phyloP scores from a whole-genome alignment of 2,329 filamentous ascomycete species.

The Ustulina deusta region DNA sequence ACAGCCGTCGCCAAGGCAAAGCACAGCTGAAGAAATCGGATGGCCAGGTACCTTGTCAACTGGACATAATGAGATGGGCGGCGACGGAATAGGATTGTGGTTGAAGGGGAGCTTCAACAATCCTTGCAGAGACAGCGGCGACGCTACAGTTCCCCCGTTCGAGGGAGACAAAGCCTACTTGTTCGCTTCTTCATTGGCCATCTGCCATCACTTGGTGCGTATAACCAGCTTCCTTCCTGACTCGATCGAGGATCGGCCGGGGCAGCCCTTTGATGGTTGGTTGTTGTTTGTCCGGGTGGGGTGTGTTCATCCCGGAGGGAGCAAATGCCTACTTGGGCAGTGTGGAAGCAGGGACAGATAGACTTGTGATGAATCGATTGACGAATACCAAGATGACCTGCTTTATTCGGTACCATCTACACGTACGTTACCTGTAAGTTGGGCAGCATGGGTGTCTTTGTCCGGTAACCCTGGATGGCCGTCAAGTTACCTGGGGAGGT shows the following conservation, averaged over 20 bases:
- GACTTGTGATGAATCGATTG: constrained; percentile 22
- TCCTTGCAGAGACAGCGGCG: constrained; percentile 22
- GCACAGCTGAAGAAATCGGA: constrained; percentile 27
- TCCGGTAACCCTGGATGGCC: constrained; percentile 3
- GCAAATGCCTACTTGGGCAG: constrained; percentile 20
- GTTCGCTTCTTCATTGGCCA: constrained; percentile 35
- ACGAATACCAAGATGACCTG: neutral
- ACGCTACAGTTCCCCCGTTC: constrained; percentile 19
- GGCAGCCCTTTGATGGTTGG: constrained; percentile 38
- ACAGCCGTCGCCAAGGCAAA: constrained; percentile 27
- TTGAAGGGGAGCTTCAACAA: constrained; percentile 18
- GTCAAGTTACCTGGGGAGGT: constrained; percentile 35
- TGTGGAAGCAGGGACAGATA: constrained; percentile 20
- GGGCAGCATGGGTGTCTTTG: constrained; percentile 24
- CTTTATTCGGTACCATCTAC: constrained; percentile 17
- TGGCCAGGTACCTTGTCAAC: constrained; percentile 16
- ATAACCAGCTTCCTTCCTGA: constrained; percentile 50
- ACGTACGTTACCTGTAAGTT: constrained; percentile 3
- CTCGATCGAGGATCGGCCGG: constrained; percentile 49
- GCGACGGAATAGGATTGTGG: constrained; percentile 27
- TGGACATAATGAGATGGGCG: constrained; percentile 5
- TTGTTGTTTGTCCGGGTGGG: constrained; percentile 32
- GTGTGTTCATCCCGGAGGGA: constrained; percentile 24
- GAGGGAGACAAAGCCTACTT: constrained; percentile 43
- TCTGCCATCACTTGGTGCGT: constrained; percentile 28